A percentile compares a stretch with the other conserved stretches of the same genome.
These are phyloP conservation scores for Aspergillus ustus DNA, from an alignment of 2,329 filamentous ascomycete genomes.

Conservation along the genomic window DNA sequence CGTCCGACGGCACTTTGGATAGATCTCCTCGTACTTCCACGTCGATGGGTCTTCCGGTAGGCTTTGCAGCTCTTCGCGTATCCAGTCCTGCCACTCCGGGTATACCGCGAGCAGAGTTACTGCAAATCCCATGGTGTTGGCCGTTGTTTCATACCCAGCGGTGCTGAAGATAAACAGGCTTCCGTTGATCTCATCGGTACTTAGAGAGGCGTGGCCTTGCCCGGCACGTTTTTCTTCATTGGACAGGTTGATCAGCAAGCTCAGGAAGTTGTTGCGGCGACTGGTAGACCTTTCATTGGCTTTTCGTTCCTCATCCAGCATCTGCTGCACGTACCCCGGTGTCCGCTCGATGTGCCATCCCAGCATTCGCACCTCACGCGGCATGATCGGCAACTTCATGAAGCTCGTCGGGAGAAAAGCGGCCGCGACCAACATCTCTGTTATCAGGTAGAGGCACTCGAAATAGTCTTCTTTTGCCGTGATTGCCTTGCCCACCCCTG, in stretches of 20 bases:
- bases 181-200: conserved; percentile 47
- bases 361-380: not conserved
- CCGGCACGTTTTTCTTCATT: conserved; percentile 23
- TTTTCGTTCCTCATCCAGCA: conserved; percentile 13
- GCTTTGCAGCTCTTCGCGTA: conserved; percentile 54
- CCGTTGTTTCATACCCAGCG: conserved; percentile 56
- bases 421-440: conserved; percentile 34
- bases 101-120: conserved; percentile 53
- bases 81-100: conserved; percentile 57
- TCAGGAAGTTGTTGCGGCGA: conserved; percentile 10
- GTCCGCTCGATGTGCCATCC: conserved; percentile 6
- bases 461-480: conserved; percentile 33
- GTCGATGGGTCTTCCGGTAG: conserved; percentile 33
- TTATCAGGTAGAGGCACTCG: conserved; percentile 36
- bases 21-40: conserved; percentile 50
- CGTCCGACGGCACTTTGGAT: conserved; percentile 49
- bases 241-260: conserved; percentile 10
- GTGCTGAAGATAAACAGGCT: conserved; percentile 55
- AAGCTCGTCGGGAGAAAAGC: conserved; percentile 34
- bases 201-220: conserved; percentile 29
- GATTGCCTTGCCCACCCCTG: conserved; percentile 16
- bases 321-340: conserved; percentile 9
- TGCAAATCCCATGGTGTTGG: conserved; percentile 56
- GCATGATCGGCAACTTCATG: conserved; percentile 20
- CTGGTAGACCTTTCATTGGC: not conserved